Base-by-base conservation (phyloP, 345 rosid species). In the Alliaria petiolata region DNA sequence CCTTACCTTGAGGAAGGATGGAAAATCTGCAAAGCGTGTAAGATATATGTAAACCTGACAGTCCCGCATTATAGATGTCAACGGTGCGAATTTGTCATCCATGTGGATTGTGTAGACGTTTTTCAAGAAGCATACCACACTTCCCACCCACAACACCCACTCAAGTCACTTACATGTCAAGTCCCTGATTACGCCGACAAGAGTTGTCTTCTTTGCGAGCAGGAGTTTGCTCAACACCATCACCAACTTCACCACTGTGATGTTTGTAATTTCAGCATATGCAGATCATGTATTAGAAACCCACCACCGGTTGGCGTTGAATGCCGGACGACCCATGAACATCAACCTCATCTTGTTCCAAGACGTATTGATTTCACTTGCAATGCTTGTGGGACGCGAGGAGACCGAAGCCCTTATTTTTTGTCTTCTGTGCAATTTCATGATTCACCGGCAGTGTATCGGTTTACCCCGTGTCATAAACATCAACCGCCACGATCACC, bases 341-440 rank as follows among this genome's bases (percentile, higher is more conserved):
- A 66, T 38, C 34, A 25, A 17, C 61, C 38, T 39, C 36, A 36
- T 4, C 50, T 66, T 16, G 2, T 64, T 46, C 71, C 65, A 34
- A 72, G 70, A 8, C 10, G 6, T 3, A 3, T 64, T 0, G 7
- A 8, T 1, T 64, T 72, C 7, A 55, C 58, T 54, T 65, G 76
- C 54, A 54, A 53, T 62, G 69, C 69, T 30, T 71, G 69, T 61
- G 76, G 76, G 19, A 51, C 53, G 1, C 43, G 0, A 16, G 44
- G 68, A 8, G 7, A 61, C 16, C 8, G 26, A 13, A 51, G 67
- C 17, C 76, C 54, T 40, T 70, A 60, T n/a, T 59, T n/a, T 47
- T 1, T 69, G 74, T 58, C 36, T 14, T 36, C 19, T 10, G 0
- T 69, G 66, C 38, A 59, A 59, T 25, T 25, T 45, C 31, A 45